Evolutionary conservation across 148 eudicot genomes (phyloP), one percentile per base, ranked within the genome.

Genomic region (Amaranthus palmeri): DNA sequence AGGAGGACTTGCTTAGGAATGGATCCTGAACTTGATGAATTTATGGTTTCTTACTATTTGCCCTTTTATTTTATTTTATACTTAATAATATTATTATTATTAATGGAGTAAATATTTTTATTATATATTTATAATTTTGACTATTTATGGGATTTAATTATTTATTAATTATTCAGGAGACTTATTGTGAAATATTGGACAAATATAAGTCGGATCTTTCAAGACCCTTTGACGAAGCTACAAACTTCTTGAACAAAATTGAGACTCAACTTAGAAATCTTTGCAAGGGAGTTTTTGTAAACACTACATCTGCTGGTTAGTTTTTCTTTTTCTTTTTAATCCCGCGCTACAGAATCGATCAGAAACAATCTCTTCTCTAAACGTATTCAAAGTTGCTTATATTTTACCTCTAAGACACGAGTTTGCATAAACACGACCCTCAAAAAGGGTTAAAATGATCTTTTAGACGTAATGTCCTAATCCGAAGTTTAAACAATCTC

Each of bases 1-100:
- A 13, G 55, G 46, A 68, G 18, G 47, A 81, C 81, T 45, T 84
- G 86, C 68, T 43, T 86, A 14, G 97, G 93, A 57, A 80, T 62
- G 13, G 99, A 95, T 88, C 99, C 93, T 36, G 97, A 95, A 83
- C 99, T 95, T 67, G 99, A 95, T 71, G 93, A 85, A 69, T 95
- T 95, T 81, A 95, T 95, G 86, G 86, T 83, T 70, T 67, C 76
- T 67, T 61, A 36, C 65, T 64, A 8, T 17, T 5, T 68, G 71
- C 58, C 54, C 71, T 59, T 59, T 59, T 68, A 68, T 11, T 71
- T 55, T 40, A 64, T 25, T 25, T 25, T 25, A 25, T 42, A 43
- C 4, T 53, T n/a, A 13, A 62, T 45, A n/a, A 46, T 6, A 18
- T 69, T 25, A 25, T 69, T 25, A 25, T 25, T n/a, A 7, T 43